Evolutionary conservation across 441 rosid genomes (phyloP).

Genomic region (Adansonia gregorii): DNA sequence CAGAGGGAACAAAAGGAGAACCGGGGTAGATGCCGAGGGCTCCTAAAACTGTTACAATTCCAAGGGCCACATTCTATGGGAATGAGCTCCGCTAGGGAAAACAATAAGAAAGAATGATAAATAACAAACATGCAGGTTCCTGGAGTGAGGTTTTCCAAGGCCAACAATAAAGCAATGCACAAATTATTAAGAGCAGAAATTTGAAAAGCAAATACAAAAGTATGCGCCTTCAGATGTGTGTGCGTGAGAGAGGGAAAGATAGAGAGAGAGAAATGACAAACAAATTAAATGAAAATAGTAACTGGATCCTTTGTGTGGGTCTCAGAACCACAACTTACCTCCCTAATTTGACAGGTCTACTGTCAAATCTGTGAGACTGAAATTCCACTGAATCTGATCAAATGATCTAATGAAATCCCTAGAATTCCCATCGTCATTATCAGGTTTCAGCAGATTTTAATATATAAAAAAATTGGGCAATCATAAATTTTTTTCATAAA

Average conservation of each 20-base stretch:
- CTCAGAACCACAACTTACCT: not conserved
- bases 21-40: not conserved
- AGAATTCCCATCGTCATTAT: not conserved
- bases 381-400: not conserved
- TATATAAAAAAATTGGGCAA: no score
- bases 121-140: no score
- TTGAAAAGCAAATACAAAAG: no score
- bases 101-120: no score
- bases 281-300: no score
- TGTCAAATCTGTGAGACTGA: not conserved
- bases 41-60: not conserved
- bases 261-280: no score
- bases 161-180: not conserved
- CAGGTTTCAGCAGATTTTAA: not conserved
- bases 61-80: not conserved
- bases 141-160: no score
- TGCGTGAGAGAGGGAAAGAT: no score
- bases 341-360: not conserved
- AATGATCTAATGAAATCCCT: not conserved
- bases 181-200: not conserved
- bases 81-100: not conserved
- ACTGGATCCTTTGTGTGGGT: no score
- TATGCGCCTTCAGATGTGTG: no score
- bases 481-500: no score
- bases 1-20: no score